A percentile compares a stretch with the other conserved stretches of the same genome.
Conservation (phyloP, 768 basidiomycete species). For the Lyophyllum decastes region DNA sequence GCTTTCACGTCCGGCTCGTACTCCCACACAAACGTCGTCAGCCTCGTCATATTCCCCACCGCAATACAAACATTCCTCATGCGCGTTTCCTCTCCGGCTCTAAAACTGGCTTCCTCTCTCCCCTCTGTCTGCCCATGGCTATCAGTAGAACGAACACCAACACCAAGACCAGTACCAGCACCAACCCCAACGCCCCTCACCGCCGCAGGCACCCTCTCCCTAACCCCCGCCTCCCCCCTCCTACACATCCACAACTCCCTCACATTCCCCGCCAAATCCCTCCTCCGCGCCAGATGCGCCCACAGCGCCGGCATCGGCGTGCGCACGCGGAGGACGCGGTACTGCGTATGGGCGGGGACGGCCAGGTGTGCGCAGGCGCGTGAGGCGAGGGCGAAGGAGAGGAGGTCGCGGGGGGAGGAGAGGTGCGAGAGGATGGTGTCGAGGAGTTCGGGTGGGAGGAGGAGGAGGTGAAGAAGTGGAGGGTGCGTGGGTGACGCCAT, state of each 20-base stretch:
- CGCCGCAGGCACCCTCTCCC: too few relatives aligned
- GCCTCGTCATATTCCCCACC: conserved; percentile 40
- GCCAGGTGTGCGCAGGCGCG: conserved; percentile 34
- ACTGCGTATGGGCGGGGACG: conserved; percentile 51
- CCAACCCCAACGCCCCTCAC: too few relatives aligned
- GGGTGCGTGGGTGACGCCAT: neutral
- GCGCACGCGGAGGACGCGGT: conserved; percentile 48
- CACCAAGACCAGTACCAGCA: too few relatives aligned
- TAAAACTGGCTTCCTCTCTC: conserved; percentile 19
- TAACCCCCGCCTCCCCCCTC: too few relatives aligned
- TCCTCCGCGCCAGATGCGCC: conserved; percentile 50
- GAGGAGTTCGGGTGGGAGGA: conserved; percentile 47
- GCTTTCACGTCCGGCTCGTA: conserved; percentile 21
- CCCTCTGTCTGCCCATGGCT: too few relatives aligned
- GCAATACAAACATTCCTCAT: conserved; percentile 41
- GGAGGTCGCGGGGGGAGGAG: conserved; percentile 39
- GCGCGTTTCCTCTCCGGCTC: conserved; percentile 20
- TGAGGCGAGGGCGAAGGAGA: conserved; percentile 47
- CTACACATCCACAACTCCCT: conserved; percentile 48
- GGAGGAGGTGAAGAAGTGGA: conserved; percentile 24
- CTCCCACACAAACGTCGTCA: conserved; percentile 47
- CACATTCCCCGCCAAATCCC: conserved; percentile 49
- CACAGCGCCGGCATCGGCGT: conserved; percentile 41
- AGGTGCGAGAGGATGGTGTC: conserved; percentile 49
- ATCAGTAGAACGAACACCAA: too few relatives aligned